Evolutionary conservation across 768 basidiomycete species (phyloP), one percentile per base, ranked within the genome.

Genomic region (Boletus tomentosulus): DNA sequence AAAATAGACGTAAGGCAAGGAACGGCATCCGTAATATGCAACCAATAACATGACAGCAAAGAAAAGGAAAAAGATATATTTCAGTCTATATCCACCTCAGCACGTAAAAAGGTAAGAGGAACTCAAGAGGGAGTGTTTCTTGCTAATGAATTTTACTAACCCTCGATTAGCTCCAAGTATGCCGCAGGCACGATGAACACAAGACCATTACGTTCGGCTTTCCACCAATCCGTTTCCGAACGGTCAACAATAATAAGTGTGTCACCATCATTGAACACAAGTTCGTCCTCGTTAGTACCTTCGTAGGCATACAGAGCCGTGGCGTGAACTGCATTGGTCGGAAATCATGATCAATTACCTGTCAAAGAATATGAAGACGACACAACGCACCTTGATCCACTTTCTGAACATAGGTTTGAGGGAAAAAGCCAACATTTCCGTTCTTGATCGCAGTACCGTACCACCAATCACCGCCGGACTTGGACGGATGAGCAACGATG

Each of bases 161-260:
- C 91, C 82, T 87, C 83, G 65, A 78, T 77, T 62, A 85, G 70
- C 72, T 96, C 89, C 68, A 99, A 69, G 70, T 98, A 98, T 19
- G 86, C 83, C 25, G 94, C 92, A 49, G 97, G 97, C 4, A 94
- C 93, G 65, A 94, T 85, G 73, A 88, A 90, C 49, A 97, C 84
- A 56, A 85, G 71, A 22, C 96, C 96, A 46, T 80, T 84, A 64
- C 82, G 81, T 73, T 98, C 95, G 37, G 87, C 88, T 75, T 95
- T 98, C 92, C 92, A 98, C 97, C 97, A 98, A 62, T 91, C 89
- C 49, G 75, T 78, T 60, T 98, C 97, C 50, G 80, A 80, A 45
- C 72, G 81, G 65, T 99, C 97, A 53, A 98, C 79, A 57, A 99
- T 84, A 8, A 76, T 76, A 37, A 98, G 72, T 33, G 72, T 67